phyloP scores from a whole-genome alignment of 163 green algal genomes.

The Scenedesmus sp. region DNA sequence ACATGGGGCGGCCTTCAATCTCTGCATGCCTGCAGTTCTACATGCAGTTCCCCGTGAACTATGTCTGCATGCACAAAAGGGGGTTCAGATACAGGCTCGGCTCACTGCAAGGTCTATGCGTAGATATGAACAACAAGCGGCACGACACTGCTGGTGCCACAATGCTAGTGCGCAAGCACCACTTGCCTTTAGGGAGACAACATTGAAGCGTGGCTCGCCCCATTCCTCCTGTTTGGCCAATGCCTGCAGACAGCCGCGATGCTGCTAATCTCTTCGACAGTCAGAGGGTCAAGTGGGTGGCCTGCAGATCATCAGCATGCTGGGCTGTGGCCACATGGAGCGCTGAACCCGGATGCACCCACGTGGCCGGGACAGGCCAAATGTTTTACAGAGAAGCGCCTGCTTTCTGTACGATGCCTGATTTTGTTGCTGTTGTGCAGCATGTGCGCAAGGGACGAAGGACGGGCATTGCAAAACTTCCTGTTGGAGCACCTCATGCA shows the following conservation, averaged over 20 bases:
- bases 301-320: not conserved
- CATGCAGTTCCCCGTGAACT: not conserved
- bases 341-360: not conserved
- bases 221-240: not conserved
- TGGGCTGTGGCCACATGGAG: not conserved
- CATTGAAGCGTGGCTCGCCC: constrained; percentile 2
- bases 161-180: too few species aligned
- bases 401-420: not conserved
- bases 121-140: not conserved
- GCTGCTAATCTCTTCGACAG: not conserved
- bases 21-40: not conserved
- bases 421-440: not conserved
- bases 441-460: not conserved
- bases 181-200: constrained; percentile 1
- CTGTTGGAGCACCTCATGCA: not conserved
- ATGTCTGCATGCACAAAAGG: too few species aligned
- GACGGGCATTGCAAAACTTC: not conserved
- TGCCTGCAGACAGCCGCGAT: not conserved
- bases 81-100: too few species aligned
- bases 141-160: not conserved
- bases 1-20: not conserved
- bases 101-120: not conserved
- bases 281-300: not conserved
- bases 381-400: not conserved
- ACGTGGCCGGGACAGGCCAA: not conserved